Percentiles rank a stretch among this genome's conserved stretches.
Evolutionary conservation across 1,284 basidiomycete species (phyloP).

Genomic region (Fomitopsis betulina): DNA sequence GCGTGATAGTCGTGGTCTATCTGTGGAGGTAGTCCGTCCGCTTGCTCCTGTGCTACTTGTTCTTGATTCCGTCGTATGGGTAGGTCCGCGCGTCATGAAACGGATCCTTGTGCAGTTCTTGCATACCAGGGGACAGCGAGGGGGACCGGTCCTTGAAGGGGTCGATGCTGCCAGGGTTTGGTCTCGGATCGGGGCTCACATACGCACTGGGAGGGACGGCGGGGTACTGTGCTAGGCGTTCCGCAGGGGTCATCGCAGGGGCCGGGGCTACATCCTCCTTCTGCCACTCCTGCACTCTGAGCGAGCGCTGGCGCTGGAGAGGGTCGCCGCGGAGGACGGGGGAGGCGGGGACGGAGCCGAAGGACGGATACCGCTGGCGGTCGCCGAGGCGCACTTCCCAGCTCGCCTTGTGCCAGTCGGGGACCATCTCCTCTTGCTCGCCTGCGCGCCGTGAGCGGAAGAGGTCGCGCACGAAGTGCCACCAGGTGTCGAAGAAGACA

Average conservation of each 20-base stretch:
- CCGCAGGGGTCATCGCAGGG: neutral
- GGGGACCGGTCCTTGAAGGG: neutral
- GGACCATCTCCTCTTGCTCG: slow-evolving; percentile 50
- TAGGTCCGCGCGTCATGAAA: neutral
- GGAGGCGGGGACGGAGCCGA: slow-evolving; percentile 14
- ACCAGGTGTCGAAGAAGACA: slow-evolving; percentile 66
- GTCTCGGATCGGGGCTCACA: slow-evolving; percentile 3
- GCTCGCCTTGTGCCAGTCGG: slow-evolving; percentile 56
- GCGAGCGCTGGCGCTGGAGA: slow-evolving; percentile 2
- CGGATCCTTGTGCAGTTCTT: neutral
- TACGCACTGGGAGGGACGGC: neutral
- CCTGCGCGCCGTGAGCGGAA: slow-evolving; percentile 32
- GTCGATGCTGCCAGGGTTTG: neutral
- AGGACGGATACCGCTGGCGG: slow-evolving; percentile 27
- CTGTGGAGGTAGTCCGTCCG: neutral
- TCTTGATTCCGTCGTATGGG: slow-evolving; percentile 9
- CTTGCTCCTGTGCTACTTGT: neutral
- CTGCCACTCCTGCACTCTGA: slow-evolving; percentile 2
- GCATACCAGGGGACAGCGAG: neutral
- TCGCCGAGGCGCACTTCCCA: slow-evolving; percentile 53
- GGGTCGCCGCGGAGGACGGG: neutral
- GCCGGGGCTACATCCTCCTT: neutral
- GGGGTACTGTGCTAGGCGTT: neutral
- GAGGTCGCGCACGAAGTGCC: slow-evolving; percentile 48
- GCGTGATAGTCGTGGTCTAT: neutral